Percentiles rank a stretch among this genome's conserved stretches.
Evolutionary conservation across 768 basidiomycete species (phyloP).

Genomic region (Lactarius sanguifluus): DNA sequence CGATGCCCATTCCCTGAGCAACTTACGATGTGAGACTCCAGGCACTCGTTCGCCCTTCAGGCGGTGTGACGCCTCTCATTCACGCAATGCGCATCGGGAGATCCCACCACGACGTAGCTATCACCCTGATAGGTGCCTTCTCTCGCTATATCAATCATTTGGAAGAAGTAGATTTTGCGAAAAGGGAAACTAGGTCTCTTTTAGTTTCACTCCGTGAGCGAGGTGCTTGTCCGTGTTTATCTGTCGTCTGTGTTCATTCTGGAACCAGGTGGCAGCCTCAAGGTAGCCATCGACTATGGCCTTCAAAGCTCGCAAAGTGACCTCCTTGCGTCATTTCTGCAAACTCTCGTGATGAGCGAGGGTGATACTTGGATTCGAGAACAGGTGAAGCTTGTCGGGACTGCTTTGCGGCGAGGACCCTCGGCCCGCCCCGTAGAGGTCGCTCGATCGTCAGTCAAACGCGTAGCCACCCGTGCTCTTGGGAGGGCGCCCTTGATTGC

Average conservation of each 20-base stretch:
- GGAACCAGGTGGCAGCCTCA: slow-evolving; percentile 69
- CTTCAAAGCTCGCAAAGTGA: slow-evolving; percentile 78
- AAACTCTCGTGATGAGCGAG: slow-evolving; percentile 95
- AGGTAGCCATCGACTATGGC: slow-evolving; percentile 89
- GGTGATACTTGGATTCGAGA: slow-evolving; percentile 87
- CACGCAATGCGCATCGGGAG: slow-evolving; percentile 84
- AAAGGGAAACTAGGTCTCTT: slow-evolving; percentile 64
- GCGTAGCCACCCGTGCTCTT: slow-evolving; percentile 85
- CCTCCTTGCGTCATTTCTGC: slow-evolving; percentile 88
- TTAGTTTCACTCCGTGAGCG: slow-evolving; percentile 76
- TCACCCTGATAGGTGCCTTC: slow-evolving; percentile 85
- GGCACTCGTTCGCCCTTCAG: slow-evolving; percentile 82
- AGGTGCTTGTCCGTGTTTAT: neutral
- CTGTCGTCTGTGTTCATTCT: slow-evolving; percentile 6
- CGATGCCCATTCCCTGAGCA: neutral
- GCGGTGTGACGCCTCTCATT: slow-evolving; percentile 83
- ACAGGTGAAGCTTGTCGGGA: slow-evolving; percentile 63
- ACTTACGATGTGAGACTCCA: slow-evolving; percentile 33
- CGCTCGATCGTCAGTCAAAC: slow-evolving; percentile 74
- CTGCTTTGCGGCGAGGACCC: slow-evolving; percentile 66
- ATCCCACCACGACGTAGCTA: slow-evolving; percentile 78
- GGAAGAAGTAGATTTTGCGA: slow-evolving; percentile 71
- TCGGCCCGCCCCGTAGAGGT: slow-evolving; percentile 71
- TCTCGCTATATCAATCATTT: slow-evolving; percentile 90
- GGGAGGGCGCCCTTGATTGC: slow-evolving; percentile 77